phyloP scores from a whole-genome alignment of 768 basidiomycete species.

The Boletus sp. region DNA sequence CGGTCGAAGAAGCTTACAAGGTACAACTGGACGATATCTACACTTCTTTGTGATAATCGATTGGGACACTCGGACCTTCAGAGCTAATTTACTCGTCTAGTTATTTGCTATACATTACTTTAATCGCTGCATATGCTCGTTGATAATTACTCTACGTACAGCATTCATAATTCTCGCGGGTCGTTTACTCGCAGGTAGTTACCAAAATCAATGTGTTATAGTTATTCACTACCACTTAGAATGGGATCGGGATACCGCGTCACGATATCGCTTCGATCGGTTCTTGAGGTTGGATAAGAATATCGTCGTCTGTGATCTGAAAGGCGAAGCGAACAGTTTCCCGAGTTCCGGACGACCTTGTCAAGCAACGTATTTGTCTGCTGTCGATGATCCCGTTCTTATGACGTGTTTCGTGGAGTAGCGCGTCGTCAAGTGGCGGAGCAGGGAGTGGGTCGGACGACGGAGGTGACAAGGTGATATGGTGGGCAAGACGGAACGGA shows the following conservation, averaged over 20 bases:
- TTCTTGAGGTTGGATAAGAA: slow-evolving; percentile 6
- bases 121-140: slow-evolving; percentile 8
- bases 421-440: slow-evolving; percentile 17
- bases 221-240: not conserved
- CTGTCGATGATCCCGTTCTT: slow-evolving; percentile 18
- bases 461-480: slow-evolving; percentile 38
- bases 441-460: slow-evolving; percentile 11
- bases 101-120: slow-evolving; percentile 1
- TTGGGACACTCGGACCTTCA: not conserved
- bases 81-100: slow-evolving; percentile 20
- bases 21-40: slow-evolving; percentile 60
- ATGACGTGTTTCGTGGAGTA: slow-evolving; percentile 16
- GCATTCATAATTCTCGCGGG: slow-evolving; percentile 8
- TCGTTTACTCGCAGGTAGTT: not conserved
- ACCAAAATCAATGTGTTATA: slow-evolving; percentile 7
- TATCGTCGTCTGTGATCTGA: slow-evolving; percentile 21
- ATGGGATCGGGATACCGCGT: not conserved
- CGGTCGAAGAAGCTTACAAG: slow-evolving; percentile 67
- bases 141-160: slow-evolving; percentile 21
- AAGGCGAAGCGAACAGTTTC: slow-evolving; percentile 21
- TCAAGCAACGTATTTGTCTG: slow-evolving; percentile 26
- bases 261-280: not conserved
- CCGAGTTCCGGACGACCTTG: slow-evolving; percentile 28
- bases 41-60: slow-evolving; percentile 23
- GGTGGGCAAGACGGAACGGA: slow-evolving; percentile 36